These are phyloP conservation scores for Crithidia thermophila DNA, from an alignment of 208 protist species.

Conservation along the genomic window DNA sequence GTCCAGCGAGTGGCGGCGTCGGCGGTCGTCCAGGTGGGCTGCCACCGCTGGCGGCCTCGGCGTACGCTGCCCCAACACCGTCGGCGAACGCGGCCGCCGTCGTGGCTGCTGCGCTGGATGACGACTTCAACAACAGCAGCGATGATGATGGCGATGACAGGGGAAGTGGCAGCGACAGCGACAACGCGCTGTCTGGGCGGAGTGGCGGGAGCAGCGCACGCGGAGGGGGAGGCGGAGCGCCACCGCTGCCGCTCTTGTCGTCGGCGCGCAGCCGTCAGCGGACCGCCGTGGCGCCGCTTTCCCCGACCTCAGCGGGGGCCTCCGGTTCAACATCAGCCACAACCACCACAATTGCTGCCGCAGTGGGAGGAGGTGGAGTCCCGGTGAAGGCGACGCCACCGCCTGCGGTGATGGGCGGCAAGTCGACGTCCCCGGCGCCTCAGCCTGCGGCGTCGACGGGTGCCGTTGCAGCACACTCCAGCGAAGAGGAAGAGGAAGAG, in stretches of 20 bases:
- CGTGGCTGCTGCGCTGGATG: constrained; percentile 29
- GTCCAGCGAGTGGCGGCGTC: background rate
- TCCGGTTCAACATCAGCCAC: background rate
- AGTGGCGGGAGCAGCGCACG: too few relatives aligned
- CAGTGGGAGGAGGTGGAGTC: too few relatives aligned
- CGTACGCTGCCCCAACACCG: background rate
- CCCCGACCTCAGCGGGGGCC: background rate
- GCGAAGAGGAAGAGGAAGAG: background rate
- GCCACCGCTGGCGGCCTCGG: background rate
- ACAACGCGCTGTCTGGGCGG: too few relatives aligned
- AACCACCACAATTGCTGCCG: background rate
- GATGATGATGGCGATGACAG: background rate
- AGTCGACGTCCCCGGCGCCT: too few relatives aligned
- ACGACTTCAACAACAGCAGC: background rate
- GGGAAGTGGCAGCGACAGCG: too few relatives aligned
- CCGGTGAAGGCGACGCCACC: too few relatives aligned
- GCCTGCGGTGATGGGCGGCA: too few relatives aligned
- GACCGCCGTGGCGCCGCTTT: background rate
- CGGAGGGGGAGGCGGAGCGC: background rate
- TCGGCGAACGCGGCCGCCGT: constrained; percentile 13
- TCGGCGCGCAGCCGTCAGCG: constrained; percentile 12
- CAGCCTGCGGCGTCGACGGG: too few relatives aligned
- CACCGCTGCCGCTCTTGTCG: constrained; percentile 19
- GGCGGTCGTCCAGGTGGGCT: background rate
- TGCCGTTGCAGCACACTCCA: background rate